Conservation (phyloP, 805 yeast genomes). For the Kuraishia ogatae region DNA sequence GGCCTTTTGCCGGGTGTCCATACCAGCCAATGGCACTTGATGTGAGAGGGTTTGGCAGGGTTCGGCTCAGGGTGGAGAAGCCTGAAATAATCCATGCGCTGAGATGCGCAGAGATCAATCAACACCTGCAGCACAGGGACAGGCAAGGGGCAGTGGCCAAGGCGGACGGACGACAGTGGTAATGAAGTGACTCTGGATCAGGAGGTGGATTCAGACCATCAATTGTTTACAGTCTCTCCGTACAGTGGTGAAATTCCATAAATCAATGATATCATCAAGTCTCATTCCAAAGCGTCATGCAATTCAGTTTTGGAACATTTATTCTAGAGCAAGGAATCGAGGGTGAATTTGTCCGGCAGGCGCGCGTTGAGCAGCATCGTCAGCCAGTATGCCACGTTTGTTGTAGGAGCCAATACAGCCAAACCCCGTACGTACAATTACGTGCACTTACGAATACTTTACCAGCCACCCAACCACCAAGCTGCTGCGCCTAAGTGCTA, state of each 20-base stretch:
- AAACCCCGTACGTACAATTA: too few species aligned
- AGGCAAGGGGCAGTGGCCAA: neutral
- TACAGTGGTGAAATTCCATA: neutral
- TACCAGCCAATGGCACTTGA: neutral
- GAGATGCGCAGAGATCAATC: too few species aligned
- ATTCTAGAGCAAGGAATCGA: neutral
- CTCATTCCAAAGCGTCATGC: neutral
- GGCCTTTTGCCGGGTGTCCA: neutral
- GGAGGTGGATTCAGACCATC: neutral
- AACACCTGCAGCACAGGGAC: neutral
- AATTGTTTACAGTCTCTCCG: neutral
- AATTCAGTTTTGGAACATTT: neutral
- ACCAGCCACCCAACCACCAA: too few species aligned
- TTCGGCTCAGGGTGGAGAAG: neutral
- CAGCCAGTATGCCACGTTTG: too few species aligned
- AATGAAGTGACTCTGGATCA: neutral
- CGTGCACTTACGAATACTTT: too few species aligned
- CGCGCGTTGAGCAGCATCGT: too few species aligned
- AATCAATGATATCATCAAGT: neutral
- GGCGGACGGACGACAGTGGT: too few species aligned
- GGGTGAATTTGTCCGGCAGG: too few species aligned
- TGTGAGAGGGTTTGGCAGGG: neutral
- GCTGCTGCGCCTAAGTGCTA: neutral
- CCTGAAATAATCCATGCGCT: neutral
- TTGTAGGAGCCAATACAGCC: too few species aligned